phyloP scores from a whole-genome alignment of 495 filamentous ascomycete genomes.

The Chaetomium tenue region DNA sequence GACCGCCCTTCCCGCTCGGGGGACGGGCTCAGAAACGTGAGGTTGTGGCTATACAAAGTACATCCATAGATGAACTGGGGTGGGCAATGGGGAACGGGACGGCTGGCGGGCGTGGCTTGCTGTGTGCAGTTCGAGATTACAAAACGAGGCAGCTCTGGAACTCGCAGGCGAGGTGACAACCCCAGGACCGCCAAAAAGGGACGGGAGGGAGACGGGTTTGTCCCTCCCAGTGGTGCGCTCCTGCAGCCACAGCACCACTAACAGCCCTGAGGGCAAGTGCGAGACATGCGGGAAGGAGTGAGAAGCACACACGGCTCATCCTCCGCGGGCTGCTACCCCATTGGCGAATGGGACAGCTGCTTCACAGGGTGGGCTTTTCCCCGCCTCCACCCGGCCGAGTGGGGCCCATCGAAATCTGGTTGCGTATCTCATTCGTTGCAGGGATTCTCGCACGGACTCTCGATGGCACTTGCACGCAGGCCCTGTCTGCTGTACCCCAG shows the following conservation, averaged over 20 bases:
- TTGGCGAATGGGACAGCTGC: conserved; percentile 20
- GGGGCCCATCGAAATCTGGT: conserved; percentile 32
- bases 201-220: conserved; percentile 1
- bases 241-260: neutral
- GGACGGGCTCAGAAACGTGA: conserved; percentile 13
- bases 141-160: conserved; percentile 4
- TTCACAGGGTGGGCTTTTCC: neutral
- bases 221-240: conserved; percentile 7
- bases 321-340: conserved; percentile 18
- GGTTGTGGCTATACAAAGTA: conserved; percentile 1
- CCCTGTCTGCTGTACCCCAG: conserved; percentile 29
- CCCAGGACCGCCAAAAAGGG: conserved; percentile 18
- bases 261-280: neutral
- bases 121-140: neutral
- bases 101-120: conserved; percentile 17
- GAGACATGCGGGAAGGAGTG: conserved; percentile 17
- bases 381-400: conserved; percentile 28
- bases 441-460: conserved; percentile 28
- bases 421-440: conserved; percentile 28
- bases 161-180: neutral
- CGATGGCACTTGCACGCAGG: conserved; percentile 27
- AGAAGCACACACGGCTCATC: conserved; percentile 21
- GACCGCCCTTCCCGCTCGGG: conserved; percentile 9
- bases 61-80: conserved; percentile 19
- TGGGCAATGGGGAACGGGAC: conserved; percentile 13